Base-by-base conservation (phyloP, 2,329 filamentous ascomycete genomes). In the Talaromyces sp. region DNA sequence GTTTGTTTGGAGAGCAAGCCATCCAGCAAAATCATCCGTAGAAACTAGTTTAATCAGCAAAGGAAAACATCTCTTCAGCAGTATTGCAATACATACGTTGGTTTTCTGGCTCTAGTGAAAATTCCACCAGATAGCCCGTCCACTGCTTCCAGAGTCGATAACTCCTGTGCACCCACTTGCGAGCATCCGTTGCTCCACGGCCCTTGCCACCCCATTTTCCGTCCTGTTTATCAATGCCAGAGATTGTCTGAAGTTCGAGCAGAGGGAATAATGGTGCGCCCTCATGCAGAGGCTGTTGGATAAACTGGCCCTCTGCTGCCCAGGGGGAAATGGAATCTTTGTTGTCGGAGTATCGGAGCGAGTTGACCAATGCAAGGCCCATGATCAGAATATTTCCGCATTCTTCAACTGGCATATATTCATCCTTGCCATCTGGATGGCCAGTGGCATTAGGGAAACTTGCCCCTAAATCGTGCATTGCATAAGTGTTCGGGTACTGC, bases 1-100 rank as follows among this genome's bases (percentile, higher is more conserved):
- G 69, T 95, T 93, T 2, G 90, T 93, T 73, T 93, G 90, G 65
- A 93, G 87, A 4, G 87, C 84, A 22, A 92, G 80, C 73, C 88
- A 88, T 47, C 91, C 91, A 1, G 91, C 90, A 72, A 93, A 95
- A 70, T 95, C 91, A 69, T 95, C 91, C 1, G 91, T 95, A 22
- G 87, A 92, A 17, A 95, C 82, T 84, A 52, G 28, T 33, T 60
- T 28, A 58, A 52, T 49, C 17, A 32, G 27, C 11, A 55, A 8
- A 4, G 36, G 15, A 32, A 51, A 5, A 58, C 9, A 44, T 5
- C n/a, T n/a, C 36, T 39, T n/a, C n/a, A 2, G 11, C 25, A 1
- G 51, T 1, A 36, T 57, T 42, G 22, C 30, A 32, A 4, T 3
- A 59, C 79, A 71, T 75, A 84, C 82, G 82, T 74, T 93, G 91